Evolutionary conservation across 225 moss, liverwort and hornwort genomes (phyloP).

Genomic region (Polytrichum formosum): DNA sequence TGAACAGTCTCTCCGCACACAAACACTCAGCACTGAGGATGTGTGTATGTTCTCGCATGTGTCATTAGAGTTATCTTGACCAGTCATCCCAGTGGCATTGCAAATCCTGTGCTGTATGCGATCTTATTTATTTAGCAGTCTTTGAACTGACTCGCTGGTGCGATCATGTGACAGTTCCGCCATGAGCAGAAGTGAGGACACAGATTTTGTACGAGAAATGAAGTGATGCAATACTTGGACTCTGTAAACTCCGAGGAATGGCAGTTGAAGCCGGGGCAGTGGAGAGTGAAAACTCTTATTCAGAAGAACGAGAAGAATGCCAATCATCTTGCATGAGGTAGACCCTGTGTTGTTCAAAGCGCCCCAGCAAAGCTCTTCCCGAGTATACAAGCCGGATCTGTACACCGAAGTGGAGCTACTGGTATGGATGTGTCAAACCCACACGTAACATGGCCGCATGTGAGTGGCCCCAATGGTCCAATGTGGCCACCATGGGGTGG

Average conservation of each 20-base stretch:
- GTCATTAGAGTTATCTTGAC: no score
- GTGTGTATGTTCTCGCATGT: no score
- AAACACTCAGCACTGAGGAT: no score
- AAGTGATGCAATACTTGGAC: constrained; percentile 26
- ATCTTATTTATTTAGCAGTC: no score
- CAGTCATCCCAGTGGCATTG: no score
- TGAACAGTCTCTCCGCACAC: no score
- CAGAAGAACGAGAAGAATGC: neutral
- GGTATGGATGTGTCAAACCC: constrained; percentile 1
- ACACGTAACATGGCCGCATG: constrained; percentile 5
- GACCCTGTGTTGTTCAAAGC: constrained; percentile 12
- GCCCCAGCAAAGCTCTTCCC: neutral
- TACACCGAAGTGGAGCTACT: constrained; percentile 6
- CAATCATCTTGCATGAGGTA: constrained; percentile 13
- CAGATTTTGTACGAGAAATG: constrained; percentile 27
- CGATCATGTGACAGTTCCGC: constrained; percentile 28
- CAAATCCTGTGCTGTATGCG: no score
- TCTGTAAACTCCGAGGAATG: constrained; percentile 8
- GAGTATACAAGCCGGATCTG: constrained; percentile 3
- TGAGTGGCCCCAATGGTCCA: constrained; percentile 19
- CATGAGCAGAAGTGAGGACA: constrained; percentile 25
- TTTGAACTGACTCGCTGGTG: neutral
- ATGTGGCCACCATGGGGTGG: constrained; percentile 25
- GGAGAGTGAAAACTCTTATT: constrained; percentile 1
- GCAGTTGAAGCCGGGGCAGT: constrained; percentile 4